phyloP scores from a whole-genome alignment of 2,329 filamentous ascomycete genomes.

The Aspergillus alliaceus region DNA sequence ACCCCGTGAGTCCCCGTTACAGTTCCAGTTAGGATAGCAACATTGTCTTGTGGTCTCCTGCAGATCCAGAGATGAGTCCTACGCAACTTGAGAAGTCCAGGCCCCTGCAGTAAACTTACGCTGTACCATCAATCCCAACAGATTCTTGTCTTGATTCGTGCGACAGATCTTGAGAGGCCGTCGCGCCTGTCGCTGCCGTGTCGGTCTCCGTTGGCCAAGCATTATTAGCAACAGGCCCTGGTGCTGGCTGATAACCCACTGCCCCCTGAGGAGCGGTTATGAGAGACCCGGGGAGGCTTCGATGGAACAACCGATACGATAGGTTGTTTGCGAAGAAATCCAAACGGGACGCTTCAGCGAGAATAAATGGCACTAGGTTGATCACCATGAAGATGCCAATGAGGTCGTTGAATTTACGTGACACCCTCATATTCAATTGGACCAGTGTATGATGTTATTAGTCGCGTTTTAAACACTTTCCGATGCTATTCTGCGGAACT shows the following conservation, averaged over 20 bases:
- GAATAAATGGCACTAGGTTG: constrained; percentile 9
- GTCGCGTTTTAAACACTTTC: neutral
- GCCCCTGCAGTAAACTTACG: neutral
- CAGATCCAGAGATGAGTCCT: neutral
- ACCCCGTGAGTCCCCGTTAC: constrained; percentile 4
- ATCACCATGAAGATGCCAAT: constrained; percentile 8
- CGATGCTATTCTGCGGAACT: neutral
- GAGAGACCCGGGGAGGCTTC: constrained; percentile 22
- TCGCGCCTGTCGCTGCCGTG: neutral
- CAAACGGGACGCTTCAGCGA: constrained; percentile 11
- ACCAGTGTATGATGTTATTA: neutral
- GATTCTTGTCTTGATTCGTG: neutral
- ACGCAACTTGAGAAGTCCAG: neutral
- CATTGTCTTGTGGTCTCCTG: neutral
- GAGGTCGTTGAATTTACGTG: neutral
- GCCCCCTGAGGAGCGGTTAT: constrained; percentile 19
- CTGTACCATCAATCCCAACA: neutral
- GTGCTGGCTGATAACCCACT: constrained; percentile 21
- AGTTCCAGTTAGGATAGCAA: constrained; percentile 9
- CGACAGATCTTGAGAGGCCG: neutral
- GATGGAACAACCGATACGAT: constrained; percentile 3
- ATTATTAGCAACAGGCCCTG: constrained; percentile 12
- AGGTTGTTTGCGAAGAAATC: constrained; percentile 2
- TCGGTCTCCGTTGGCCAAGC: neutral
- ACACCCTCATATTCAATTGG: constrained; percentile 10